phyloP scores from a whole-genome alignment of 257 asterid species.

The Solanum bulbocastanum region DNA sequence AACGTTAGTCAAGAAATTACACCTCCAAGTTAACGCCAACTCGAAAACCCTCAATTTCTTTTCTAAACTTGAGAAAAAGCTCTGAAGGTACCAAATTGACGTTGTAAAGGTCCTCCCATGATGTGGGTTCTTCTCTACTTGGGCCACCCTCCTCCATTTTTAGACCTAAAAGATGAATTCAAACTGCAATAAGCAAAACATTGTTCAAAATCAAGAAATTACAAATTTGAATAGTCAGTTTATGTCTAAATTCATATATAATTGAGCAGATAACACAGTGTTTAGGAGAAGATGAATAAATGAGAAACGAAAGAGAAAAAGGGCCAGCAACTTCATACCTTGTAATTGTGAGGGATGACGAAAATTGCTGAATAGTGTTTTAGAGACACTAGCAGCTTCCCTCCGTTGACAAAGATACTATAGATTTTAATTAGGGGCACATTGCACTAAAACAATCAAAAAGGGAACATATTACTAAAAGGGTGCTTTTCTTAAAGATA shows the following conservation, averaged over 20 bases:
- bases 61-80: conserved; percentile 72
- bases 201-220: not conserved
- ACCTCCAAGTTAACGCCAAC: conserved; percentile 88
- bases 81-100: conserved; percentile 81
- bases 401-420: not conserved
- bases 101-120: conserved; percentile 83
- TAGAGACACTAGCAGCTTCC: not conserved
- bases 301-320: not conserved
- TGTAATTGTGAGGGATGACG: not conserved
- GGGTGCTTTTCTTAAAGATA: not conserved
- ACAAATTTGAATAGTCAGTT: not conserved
- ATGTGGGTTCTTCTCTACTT: conserved; percentile 55
- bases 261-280: not conserved
- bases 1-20: not conserved
- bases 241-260: not conserved
- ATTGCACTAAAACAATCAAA: no score
- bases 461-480: not conserved
- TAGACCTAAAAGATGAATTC: not conserved
- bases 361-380: not conserved
- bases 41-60: conserved; percentile 65
- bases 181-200: not conserved
- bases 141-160: conserved; percentile 47
- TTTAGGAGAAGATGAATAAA: not conserved
- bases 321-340: not conserved
- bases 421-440: no score